phyloP scores from a whole-genome alignment of 352 stramenopile species.

The Phytophthora rubi region DNA sequence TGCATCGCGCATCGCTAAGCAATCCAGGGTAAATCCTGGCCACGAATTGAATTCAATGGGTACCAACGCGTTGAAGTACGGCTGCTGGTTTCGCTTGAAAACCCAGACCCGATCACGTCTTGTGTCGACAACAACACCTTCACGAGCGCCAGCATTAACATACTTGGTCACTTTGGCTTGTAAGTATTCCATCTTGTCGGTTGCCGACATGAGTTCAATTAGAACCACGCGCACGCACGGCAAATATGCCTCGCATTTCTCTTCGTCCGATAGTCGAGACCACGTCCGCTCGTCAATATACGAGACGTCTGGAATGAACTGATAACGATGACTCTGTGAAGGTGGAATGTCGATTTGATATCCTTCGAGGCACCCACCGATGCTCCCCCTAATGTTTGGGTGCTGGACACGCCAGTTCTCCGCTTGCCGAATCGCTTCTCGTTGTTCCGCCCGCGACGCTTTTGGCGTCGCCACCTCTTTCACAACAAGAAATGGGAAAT shows the following conservation, averaged over 20 bases:
- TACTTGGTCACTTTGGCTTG: constrained; percentile 22
- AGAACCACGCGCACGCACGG: constrained; percentile 8
- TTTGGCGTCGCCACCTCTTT: too few species aligned
- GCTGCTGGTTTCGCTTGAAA: constrained; percentile 26
- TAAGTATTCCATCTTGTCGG: not conserved
- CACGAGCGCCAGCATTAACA: constrained; percentile 28
- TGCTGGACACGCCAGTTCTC: too few species aligned
- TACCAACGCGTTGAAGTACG: constrained; percentile 21
- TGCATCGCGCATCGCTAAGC: too few species aligned
- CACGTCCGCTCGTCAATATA: constrained; percentile 13
- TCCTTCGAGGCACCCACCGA: too few species aligned
- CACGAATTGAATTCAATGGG: not conserved
- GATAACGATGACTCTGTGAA: too few species aligned
- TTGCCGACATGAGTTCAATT: not conserved
- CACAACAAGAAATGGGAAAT: too few species aligned
- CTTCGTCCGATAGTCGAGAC: not conserved
- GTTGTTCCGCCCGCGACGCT: too few species aligned
- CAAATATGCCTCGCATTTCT: not conserved
- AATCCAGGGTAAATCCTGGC: too few species aligned
- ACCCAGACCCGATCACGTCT: constrained; percentile 29
- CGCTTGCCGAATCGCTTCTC: too few species aligned
- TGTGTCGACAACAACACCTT: constrained; percentile 35
- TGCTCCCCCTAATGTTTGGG: too few species aligned
- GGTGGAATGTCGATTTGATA: too few species aligned
- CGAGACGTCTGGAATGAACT: constrained; percentile 8